Base-by-base conservation (phyloP, 2,329 filamentous ascomycete genomes). In the Fusarium denticulatum region DNA sequence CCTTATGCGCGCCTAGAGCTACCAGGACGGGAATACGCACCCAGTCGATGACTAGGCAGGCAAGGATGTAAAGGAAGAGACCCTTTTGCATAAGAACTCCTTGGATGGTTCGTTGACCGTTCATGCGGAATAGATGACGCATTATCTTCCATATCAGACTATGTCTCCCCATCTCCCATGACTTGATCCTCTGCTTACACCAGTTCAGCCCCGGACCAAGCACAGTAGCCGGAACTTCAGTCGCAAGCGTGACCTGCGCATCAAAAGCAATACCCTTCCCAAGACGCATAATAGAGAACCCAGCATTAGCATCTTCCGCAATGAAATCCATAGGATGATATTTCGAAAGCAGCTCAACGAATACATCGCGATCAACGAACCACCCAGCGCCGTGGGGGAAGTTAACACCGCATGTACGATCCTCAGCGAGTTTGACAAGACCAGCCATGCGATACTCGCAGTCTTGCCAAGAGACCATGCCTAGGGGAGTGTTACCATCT, bases 151-250 rank as follows among this genome's bases (percentile, higher is more conserved):
- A 60, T 13, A 66, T 66, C 3, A 67, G 49, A 42, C 61, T 72
- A 60, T 73, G 71, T 0, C 71, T 59, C 20, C 71, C 69, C 61
- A 73, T 73, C 24, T 73, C 69, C 71, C 71, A 73, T 5, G 71
- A 73, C 58, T 63, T 69, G 58, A 73, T 56, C n/a, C 71, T 50
- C 42, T 73, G 71, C 32, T 73, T 73, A 59, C 64, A 73, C 71
- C 69, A 73, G 42, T 72, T 73, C n/a, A 73, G 4, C 0, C 66
- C 69, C 5, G 71, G 66, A 3, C 71, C 71, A 14, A 73, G 47
- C 3, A 73, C 62, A n/a, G 56, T 61, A 0, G 60, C 26, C 3
- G 60, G 60, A 5, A 64, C 60, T 15, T 61, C 60, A 1, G 60
- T 64, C 1, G 60, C 60, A 3, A 64, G 60, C 0, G 60, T 64